phyloP scores from a whole-genome alignment of 768 basidiomycete genomes.

The Kwoniella sp. region DNA sequence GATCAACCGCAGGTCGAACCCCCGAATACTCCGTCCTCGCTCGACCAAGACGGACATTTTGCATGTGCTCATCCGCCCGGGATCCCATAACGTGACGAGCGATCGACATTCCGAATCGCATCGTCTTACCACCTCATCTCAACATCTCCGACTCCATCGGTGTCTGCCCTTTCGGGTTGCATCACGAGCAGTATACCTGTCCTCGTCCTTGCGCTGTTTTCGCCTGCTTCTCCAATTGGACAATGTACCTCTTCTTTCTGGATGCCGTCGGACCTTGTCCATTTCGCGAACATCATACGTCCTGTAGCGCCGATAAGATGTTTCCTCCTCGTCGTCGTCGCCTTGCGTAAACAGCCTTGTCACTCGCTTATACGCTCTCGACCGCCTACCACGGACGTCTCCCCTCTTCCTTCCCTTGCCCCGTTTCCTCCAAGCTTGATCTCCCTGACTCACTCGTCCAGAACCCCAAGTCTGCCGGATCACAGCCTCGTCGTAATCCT shows the following conservation, averaged over 20 bases:
- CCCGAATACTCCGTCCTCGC: too few species aligned
- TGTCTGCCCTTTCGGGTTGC: not conserved
- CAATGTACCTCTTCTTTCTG: not conserved
- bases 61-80: too few species aligned
- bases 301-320: not conserved
- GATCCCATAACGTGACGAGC: too few species aligned
- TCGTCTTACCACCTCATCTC: not conserved
- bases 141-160: not conserved
- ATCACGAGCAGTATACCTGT: too few species aligned
- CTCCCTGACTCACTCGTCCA: too few species aligned
- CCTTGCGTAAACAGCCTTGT: not conserved
- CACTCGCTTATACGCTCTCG: not conserved
- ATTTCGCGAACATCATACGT: too few species aligned
- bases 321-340: not conserved
- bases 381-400: not conserved
- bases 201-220: not conserved
- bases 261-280: too few species aligned
- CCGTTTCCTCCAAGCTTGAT: not conserved
- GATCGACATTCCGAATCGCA: too few species aligned
- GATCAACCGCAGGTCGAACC: too few species aligned
- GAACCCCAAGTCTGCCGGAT: not conserved
- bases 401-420: not conserved
- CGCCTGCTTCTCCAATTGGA: not conserved
- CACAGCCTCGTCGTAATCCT: conserved; percentile 7
- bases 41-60: too few species aligned